Conservation (phyloP, 2,329 filamentous ascomycete species). For the Sporothrix pseudoabietina region DNA sequence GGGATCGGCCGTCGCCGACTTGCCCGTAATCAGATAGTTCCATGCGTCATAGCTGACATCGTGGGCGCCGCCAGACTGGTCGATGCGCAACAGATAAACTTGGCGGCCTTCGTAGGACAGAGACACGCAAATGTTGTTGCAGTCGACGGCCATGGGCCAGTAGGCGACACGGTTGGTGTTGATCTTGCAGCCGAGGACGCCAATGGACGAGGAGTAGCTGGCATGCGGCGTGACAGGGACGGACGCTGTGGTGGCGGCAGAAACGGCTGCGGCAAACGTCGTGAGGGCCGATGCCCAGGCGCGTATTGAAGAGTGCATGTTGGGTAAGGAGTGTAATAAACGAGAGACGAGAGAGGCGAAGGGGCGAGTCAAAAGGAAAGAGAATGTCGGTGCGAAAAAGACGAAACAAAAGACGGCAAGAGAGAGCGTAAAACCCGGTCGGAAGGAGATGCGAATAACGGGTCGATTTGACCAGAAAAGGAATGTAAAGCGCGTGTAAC, state of each 20-base stretch:
- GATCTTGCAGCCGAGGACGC: conserved; percentile 61
- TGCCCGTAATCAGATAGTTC: conserved; percentile 55
- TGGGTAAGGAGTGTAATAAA: not conserved
- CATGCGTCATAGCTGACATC: conserved; percentile 64
- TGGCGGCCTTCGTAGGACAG: conserved; percentile 51
- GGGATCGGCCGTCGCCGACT: conserved; percentile 51
- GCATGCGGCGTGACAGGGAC: conserved; percentile 57
- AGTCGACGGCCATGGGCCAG: conserved; percentile 56
- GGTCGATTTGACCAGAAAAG: not conserved
- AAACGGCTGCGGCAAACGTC: not conserved
- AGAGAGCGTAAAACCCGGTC: not conserved
- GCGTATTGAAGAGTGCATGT: conserved; percentile 20
- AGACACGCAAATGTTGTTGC: conserved; percentile 59
- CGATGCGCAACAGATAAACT: conserved; percentile 59
- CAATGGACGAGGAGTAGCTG: conserved; percentile 57
- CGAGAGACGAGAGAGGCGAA: not conserved
- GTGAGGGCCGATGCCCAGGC: conserved; percentile 11
- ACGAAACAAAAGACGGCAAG: not conserved
- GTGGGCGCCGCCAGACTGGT: conserved; percentile 57
- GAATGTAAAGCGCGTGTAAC: not conserved
- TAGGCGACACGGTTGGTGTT: conserved; percentile 62
- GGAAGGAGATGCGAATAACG: not conserved
- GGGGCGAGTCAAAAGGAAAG: not conserved
- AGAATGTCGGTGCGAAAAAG: not conserved
- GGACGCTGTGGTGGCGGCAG: conserved; percentile 27